Conservation (phyloP, 2,329 filamentous ascomycete species). For the Arachnomyces sp. region DNA sequence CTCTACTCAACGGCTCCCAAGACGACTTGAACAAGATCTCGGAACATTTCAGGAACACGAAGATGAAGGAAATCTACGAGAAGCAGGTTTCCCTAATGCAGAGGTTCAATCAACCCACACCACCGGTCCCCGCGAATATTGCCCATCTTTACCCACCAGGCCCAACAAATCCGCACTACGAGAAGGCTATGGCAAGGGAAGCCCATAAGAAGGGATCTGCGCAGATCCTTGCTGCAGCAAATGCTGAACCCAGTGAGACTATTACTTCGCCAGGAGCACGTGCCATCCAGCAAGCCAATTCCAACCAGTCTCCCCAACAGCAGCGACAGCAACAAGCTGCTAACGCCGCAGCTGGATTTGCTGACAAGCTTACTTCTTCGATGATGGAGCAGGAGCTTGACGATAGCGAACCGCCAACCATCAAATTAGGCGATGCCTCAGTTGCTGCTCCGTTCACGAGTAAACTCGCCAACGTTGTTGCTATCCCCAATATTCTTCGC, state of each 20-base stretch:
- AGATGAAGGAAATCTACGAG: constrained; percentile 98
- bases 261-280: constrained; percentile 59
- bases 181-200: constrained; percentile 83
- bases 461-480: constrained; percentile 92
- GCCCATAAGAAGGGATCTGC: constrained; percentile 67
- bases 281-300: constrained; percentile 45
- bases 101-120: constrained; percentile 85
- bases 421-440: constrained; percentile 95
- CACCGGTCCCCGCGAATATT: constrained; percentile 86
- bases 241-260: constrained; percentile 49
- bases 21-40: constrained; percentile 87
- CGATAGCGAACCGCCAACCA: constrained; percentile 82
- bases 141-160: constrained; percentile 92
- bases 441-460: constrained; percentile 96
- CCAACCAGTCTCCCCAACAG: constrained; percentile 44
- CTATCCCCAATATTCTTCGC: constrained; percentile 95
- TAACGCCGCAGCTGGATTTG: constrained; percentile 66
- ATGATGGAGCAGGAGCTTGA: constrained; percentile 89
- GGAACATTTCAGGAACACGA: constrained; percentile 86
- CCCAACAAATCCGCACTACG: constrained; percentile 83
- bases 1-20: constrained; percentile 85
- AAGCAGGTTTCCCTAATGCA: constrained; percentile 89
- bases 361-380: constrained; percentile 73
- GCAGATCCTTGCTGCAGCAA: constrained; percentile 40
- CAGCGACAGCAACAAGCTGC: constrained; percentile 50